phyloP scores from a whole-genome alignment of 2,329 filamentous ascomycete species.

The Xylaria arbuscula region DNA sequence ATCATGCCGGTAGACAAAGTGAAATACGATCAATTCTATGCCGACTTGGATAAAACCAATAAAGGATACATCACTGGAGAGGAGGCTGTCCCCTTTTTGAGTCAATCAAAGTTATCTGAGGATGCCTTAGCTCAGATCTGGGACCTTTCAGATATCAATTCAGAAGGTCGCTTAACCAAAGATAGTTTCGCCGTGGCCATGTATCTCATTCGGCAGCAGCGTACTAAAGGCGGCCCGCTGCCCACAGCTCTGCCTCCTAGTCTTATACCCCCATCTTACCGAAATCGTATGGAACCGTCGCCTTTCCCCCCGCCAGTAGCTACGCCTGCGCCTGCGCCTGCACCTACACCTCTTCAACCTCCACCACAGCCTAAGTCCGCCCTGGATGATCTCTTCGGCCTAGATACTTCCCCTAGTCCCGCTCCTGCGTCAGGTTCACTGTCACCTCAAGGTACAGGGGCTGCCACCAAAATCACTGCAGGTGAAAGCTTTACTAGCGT shows the following conservation, averaged over 20 bases:
- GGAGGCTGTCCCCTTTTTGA: conserved; percentile 93
- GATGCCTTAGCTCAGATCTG: conserved; percentile 93
- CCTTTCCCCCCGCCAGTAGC: conserved; percentile 60
- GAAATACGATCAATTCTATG: conserved; percentile 88
- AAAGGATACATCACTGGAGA: conserved; percentile 91
- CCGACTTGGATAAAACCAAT: conserved; percentile 81
- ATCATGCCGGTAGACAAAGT: conserved; percentile 85
- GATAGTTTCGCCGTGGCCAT: conserved; percentile 98
- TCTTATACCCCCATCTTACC: conserved; percentile 87
- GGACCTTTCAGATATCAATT: conserved; percentile 95
- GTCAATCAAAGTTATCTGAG: conserved; percentile 88
- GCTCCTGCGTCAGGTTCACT: conserved; percentile 70
- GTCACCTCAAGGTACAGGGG: conserved; percentile 78
- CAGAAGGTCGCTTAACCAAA: conserved; percentile 82
- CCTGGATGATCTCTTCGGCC: conserved; percentile 91
- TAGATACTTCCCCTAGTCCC: conserved; percentile 74
- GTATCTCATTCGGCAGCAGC: conserved; percentile 93
- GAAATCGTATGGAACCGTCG: conserved; percentile 66
- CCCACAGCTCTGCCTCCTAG: conserved; percentile 83
- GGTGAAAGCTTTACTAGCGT: conserved; percentile 72
- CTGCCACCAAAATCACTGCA: conserved; percentile 49
- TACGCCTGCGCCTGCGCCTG: conserved; percentile 42
- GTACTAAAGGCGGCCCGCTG: conserved; percentile 76
- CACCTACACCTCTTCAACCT: conserved; percentile 49
- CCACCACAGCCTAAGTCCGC: conserved; percentile 75